phyloP scores from a whole-genome alignment of 331 rosid species.

The Saraca asoca region DNA sequence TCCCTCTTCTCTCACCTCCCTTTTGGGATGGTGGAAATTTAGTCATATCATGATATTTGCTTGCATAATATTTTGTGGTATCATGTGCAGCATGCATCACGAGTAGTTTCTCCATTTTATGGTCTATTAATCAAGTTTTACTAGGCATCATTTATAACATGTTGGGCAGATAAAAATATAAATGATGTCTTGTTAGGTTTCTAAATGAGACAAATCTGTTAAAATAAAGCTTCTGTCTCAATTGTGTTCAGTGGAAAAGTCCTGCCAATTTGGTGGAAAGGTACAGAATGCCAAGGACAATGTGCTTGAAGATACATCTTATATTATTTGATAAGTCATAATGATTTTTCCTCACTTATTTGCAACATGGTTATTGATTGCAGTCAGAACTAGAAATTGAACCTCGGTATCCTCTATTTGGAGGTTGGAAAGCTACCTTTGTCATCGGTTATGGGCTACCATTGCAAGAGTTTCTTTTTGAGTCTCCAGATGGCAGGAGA shows the following conservation, averaged over 20 bases:
- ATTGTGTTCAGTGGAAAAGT: conserved; percentile 13
- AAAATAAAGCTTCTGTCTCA: conserved; percentile 7
- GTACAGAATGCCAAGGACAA: conserved; percentile 15
- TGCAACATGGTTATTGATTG: conserved; percentile 28
- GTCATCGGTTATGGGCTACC: conserved; percentile 89
- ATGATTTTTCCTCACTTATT: conserved; percentile 25
- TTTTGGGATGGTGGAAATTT: not conserved
- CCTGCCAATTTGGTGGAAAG: conserved; percentile 6
- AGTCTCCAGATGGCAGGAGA: conserved; percentile 86
- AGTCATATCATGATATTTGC: conserved; percentile 16
- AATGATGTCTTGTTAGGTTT: conserved; percentile 20
- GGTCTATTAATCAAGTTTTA: conserved; percentile 11
- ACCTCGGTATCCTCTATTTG: conserved; percentile 96
- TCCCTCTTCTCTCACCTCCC: conserved; percentile 20
- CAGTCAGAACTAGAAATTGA: conserved; percentile 99
- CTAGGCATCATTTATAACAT: conserved; percentile 20
- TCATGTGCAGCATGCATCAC: conserved; percentile 10
- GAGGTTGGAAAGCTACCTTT: conserved; percentile 98
- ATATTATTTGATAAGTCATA: not conserved
- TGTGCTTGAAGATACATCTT: conserved; percentile 5
- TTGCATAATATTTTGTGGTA: conserved; percentile 19
- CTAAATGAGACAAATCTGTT: conserved; percentile 18
- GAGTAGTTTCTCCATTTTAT: too few species aligned
- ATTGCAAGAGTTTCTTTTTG: conserved; percentile 90
- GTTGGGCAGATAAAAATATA: conserved; percentile 8